Percentiles rank a stretch among this genome's conserved stretches.
Conservation (phyloP, 257 asterid genomes). For the Nicotiana noctiflora region DNA sequence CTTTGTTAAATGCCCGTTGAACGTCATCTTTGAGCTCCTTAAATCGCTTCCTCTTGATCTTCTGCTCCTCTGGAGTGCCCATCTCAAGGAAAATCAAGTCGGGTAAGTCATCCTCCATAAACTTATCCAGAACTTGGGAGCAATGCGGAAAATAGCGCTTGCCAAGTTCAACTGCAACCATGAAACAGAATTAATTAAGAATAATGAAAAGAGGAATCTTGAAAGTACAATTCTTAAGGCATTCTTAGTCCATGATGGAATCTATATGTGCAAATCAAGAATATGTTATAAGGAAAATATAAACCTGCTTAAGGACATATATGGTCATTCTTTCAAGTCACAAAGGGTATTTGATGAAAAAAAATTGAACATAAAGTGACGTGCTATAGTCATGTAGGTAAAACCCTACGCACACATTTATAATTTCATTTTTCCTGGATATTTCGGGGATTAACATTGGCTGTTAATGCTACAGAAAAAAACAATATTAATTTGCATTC, state of each 20-base stretch:
- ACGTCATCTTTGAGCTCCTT: slow-evolving; percentile 61
- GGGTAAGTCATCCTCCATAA: slow-evolving; percentile 58
- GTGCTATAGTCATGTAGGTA: background rate
- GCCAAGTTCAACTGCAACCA: slow-evolving; percentile 61
- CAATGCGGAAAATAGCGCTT: slow-evolving; percentile 60
- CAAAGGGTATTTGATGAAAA: background rate
- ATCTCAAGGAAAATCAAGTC: slow-evolving; percentile 47
- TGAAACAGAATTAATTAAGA: background rate
- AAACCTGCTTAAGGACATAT: background rate
- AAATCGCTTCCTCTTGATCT: slow-evolving; percentile 39
- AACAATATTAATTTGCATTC: background rate
- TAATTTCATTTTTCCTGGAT: background rate
- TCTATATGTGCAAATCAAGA: background rate
- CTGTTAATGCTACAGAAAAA: background rate
- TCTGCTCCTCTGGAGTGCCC: slow-evolving; percentile 64
- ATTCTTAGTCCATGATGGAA: background rate
- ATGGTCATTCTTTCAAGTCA: background rate
- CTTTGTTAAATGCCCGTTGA: slow-evolving; percentile 57
- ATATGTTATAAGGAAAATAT: background rate
- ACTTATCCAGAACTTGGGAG: slow-evolving; percentile 64
- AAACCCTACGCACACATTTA: background rate
- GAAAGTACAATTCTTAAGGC: background rate
- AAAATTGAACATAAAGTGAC: background rate
- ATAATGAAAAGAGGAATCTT: background rate
- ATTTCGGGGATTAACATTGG: background rate